Evolutionary conservation across 1,139 yeast species (phyloP), one percentile per base, ranked within the genome.

Genomic region (Taiozyma onychis): DNA sequence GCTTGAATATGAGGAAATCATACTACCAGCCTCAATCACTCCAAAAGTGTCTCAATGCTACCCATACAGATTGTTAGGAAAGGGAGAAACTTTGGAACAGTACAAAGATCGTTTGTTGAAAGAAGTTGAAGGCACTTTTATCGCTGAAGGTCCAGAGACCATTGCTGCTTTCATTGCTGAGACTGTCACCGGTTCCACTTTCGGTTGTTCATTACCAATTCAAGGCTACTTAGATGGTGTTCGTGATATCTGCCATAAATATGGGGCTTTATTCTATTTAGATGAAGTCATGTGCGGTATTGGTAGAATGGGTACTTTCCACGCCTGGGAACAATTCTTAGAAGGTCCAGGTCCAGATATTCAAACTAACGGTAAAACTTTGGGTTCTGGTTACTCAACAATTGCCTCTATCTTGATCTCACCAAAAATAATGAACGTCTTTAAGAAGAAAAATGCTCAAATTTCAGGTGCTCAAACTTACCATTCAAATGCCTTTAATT

Each of bases 241-340:
- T 30, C 71, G 80, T 56, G 74, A 68, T 37, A 61, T 81, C 37
- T 76, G 83, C 61, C 74, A 76, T 66, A 81, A 80, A 62, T 78
- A 80, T 56, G 85, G 81, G 53, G 74, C 79, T 45, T 61, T 81
- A 46, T 70, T 81, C 62, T 73, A 77, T 68, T 66, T 79, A 48
- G 85, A 81, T 62, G 85, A 81, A 66, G 83, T 80, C 46, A 80
- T 81, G 85, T 80, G 84, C 64, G 85, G 85, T 44, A 72, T 81
- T 45, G 85, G 85, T 47, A 72, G 85, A 61, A 67, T 71, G 59
- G 79, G 79, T 49, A 66, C 67, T 53, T 73, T 66, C 61, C 77
- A 70, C 66, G 80, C 73, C 57, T 80, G 81, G 81, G 80, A 77
- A 54, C 72, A 70, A 52, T 78, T 69, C 65, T 62, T 73, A 53